Conservation (phyloP, 2,329 filamentous ascomycete genomes). For the Aspergillus pseudoglaucus region DNA sequence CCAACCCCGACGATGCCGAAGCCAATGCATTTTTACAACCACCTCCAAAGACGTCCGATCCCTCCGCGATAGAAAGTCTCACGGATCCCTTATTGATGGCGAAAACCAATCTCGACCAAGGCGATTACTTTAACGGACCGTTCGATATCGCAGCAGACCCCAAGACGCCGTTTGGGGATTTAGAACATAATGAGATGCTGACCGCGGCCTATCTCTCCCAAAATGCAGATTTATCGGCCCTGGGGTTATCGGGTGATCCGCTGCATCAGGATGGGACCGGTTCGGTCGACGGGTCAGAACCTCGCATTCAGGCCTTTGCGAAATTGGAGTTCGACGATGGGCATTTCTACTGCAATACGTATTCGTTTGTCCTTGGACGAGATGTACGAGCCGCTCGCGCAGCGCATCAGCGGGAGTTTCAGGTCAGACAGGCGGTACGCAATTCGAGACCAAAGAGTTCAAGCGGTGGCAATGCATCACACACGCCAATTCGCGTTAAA, state of each 20-base stretch:
- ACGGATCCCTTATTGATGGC: conserved; percentile 29
- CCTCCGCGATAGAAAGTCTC: conserved; percentile 19
- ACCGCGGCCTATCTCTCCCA: conserved; percentile 34
- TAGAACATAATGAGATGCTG: conserved; percentile 36
- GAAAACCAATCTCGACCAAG: conserved; percentile 24
- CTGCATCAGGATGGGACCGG: conserved; percentile 24
- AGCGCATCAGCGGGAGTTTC: conserved; percentile 40
- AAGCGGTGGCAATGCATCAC: conserved; percentile 38
- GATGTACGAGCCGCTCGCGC: conserved; percentile 49
- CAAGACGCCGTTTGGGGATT: conserved; percentile 29
- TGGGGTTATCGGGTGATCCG: conserved; percentile 24
- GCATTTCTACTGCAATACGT: conserved; percentile 60
- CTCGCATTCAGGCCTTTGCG: conserved; percentile 53
- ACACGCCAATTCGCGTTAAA: conserved; percentile 40
- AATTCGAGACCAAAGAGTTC: conserved; percentile 41
- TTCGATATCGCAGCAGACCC: conserved; percentile 28
- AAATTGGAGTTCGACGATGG: conserved; percentile 60
- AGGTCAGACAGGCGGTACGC: conserved; percentile 35
- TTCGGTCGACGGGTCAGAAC: conserved; percentile 37
- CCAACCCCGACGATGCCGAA: not conserved
- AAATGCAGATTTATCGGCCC: conserved; percentile 27
- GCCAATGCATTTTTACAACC: not conserved
- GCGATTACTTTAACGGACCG: conserved; percentile 26
- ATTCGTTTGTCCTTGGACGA: conserved; percentile 56
- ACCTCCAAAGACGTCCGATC: conserved; percentile 13